Base-by-base conservation (phyloP, 768 basidiomycete genomes). In the Coprinopsis strossmayeri region DNA sequence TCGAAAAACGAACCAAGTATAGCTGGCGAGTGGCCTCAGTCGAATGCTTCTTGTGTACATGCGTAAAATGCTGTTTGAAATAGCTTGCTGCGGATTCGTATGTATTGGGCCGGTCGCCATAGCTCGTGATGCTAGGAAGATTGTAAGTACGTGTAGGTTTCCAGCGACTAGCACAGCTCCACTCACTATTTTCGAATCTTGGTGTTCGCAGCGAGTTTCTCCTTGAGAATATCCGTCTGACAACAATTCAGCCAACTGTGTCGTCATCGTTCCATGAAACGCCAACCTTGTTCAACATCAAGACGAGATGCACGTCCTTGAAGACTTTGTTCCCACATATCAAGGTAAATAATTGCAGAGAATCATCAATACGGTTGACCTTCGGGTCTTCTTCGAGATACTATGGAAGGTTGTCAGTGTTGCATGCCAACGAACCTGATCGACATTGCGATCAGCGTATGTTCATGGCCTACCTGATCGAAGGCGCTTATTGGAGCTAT, bases 11-110 rank as follows among this genome's bases (percentile, higher is more conserved):
- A 57, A 86, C 83, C 40, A 79, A 73, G 59, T 80, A 88, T 15
- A 89, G 68, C 41, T 73, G 73, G 37, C 87, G 74, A 48, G 72
- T 71, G 15, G 73, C 71, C 25, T 68, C 64, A 57, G 43, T n/a
- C 15, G 87, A 84, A 52, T 82, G 81, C 54, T 77, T 74, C 57
- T 77, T 74, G 61, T 91, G 85, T 10, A 81, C 81, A 53, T 87
- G 84, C 23, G 81, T 66, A 59, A 91, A 91, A 61, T 91, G 89
- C n/a, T 83, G 77, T n/a, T 79, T 78, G 70, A 91, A 91, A 57
- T 91, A 91, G 43, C 81, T 76, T 30, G 87, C 75, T 13, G 83
- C 88, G 17, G 76, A 75, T 55, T 84, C 78, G 61, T 71, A 87
- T 45, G 75, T 77, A 55, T 91, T 89, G 26, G 82, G 72, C 20